A percentile compares a stretch with the other conserved stretches of the same genome.
phyloP scores from a whole-genome alignment of 139 green algal species.

The Micractinium conductrix region DNA sequence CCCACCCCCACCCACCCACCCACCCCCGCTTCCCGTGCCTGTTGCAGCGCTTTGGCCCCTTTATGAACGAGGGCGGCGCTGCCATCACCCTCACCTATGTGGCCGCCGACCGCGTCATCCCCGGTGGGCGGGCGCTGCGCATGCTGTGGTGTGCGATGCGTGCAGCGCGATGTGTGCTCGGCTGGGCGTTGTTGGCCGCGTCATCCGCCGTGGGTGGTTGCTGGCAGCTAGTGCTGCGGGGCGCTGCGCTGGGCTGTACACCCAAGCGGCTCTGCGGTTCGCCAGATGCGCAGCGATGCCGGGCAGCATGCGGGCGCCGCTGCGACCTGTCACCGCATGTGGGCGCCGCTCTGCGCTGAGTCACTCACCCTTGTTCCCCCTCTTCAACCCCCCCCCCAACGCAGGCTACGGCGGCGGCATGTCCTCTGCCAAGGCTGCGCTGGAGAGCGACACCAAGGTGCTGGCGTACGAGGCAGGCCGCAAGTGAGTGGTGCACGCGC shows the following conservation, averaged over 20 bases:
- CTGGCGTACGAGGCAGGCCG: constrained; percentile 97
- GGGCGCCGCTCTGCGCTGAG: too few species aligned
- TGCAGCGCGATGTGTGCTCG: not conserved
- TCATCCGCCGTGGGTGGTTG: not conserved
- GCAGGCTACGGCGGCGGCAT: constrained; percentile 97
- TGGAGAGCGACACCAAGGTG: constrained; percentile 97
- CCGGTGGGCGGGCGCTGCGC: constrained; percentile 48
- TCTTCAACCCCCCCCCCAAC: not conserved
- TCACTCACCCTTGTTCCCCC: too few species aligned
- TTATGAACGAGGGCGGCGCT: constrained; percentile 81
- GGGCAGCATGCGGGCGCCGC: too few species aligned
- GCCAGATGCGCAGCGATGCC: too few species aligned
- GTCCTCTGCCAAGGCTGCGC: constrained; percentile 94
- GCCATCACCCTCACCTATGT: constrained; percentile 97
- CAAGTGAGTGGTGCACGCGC: too few species aligned
- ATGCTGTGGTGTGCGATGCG: not conserved
- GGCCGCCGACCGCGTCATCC: constrained; percentile 91
- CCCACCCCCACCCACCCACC: not conserved
- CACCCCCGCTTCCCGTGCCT: not conserved
- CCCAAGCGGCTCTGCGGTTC: too few species aligned
- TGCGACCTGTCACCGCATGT: too few species aligned
- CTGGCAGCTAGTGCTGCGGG: too few species aligned
- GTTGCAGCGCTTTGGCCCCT: constrained; percentile 67
- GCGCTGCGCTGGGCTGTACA: too few species aligned
- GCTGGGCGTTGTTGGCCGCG: not conserved